Percentiles rank a stretch among this genome's conserved stretches.
phyloP scores from a whole-genome alignment of 2,329 filamentous ascomycete genomes.

The Xylaria sp. region DNA sequence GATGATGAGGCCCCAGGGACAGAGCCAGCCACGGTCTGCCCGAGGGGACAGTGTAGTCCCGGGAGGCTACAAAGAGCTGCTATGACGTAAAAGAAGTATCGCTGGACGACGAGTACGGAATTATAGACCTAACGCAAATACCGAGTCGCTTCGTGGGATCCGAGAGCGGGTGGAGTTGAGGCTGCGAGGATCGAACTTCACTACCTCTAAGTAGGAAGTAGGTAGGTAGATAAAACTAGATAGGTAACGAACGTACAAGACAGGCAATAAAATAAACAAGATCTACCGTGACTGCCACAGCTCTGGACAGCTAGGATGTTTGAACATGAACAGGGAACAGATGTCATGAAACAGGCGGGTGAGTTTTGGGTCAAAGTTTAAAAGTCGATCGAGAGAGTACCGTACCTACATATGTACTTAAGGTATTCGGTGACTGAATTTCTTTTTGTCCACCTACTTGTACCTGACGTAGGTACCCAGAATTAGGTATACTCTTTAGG shows the following conservation, averaged over 20 bases:
- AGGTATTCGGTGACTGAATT: conserved; percentile 9
- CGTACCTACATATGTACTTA: not conserved
- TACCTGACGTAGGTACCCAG: too few relatives aligned
- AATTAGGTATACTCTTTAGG: too few relatives aligned
- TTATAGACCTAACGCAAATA: conserved; percentile 6
- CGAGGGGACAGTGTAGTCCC: not conserved
- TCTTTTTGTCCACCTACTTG: conserved; percentile 13
- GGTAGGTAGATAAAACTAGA: too few relatives aligned
- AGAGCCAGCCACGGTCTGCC: conserved; percentile 12
- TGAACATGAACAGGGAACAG: not conserved
- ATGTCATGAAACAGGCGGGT: not conserved
- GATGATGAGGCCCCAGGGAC: conserved; percentile 6
- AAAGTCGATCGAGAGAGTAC: not conserved
- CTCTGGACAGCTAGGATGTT: not conserved
- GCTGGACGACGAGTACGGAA: conserved; percentile 7
- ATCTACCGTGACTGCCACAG: not conserved
- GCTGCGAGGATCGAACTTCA: conserved; percentile 16
- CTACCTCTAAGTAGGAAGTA: not conserved
- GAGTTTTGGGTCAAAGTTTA: not conserved
- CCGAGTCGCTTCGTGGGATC: conserved; percentile 10
- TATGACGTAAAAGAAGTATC: conserved; percentile 30
- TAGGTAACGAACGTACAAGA: conserved; percentile 23
- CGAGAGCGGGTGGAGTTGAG: conserved; percentile 12
- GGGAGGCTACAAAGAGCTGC: conserved; percentile 3
- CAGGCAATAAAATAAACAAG: not conserved